Conservation (phyloP, 129 eudicot genomes). For the Sambucus nigra region DNA sequence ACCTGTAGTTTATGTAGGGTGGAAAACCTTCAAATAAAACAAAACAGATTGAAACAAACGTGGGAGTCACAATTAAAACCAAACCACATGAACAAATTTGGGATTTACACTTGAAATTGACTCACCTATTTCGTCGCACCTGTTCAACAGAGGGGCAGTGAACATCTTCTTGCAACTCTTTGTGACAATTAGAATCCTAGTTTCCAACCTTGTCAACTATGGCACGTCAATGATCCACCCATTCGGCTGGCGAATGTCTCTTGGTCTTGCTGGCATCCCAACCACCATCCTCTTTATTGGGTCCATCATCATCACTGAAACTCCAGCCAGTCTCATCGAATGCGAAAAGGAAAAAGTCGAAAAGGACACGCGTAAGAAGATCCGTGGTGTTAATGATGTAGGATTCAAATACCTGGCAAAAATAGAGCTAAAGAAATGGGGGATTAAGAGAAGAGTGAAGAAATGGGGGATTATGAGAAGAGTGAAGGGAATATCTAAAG, state of each 20-base stretch:
- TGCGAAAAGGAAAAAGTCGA: conserved; percentile 11
- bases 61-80: too few species aligned
- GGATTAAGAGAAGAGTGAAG: too few species aligned
- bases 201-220: conserved; percentile 17
- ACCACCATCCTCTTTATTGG: conserved; percentile 15
- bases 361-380: conserved; percentile 12
- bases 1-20: too few species aligned
- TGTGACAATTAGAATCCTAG: conserved; percentile 16
- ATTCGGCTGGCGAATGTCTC: conserved; percentile 23
- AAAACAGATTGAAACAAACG: too few species aligned
- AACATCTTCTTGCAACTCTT: conserved; percentile 21
- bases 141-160: conserved; percentile 19
- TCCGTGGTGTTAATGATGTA: conserved; percentile 32
- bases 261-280: conserved; percentile 23
- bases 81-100: too few species aligned
- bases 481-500: too few species aligned
- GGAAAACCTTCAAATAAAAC: too few species aligned
- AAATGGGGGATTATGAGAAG: too few species aligned
- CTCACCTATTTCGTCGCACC: too few species aligned
- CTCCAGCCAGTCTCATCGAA: conserved; percentile 23
- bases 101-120: too few species aligned
- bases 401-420: too few species aligned
- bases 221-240: conserved; percentile 11
- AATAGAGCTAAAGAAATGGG: too few species aligned
- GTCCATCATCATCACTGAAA: conserved; percentile 18